phyloP scores from a whole-genome alignment of 108 stramenopile genomes.

The Skeletonema menzelii region DNA sequence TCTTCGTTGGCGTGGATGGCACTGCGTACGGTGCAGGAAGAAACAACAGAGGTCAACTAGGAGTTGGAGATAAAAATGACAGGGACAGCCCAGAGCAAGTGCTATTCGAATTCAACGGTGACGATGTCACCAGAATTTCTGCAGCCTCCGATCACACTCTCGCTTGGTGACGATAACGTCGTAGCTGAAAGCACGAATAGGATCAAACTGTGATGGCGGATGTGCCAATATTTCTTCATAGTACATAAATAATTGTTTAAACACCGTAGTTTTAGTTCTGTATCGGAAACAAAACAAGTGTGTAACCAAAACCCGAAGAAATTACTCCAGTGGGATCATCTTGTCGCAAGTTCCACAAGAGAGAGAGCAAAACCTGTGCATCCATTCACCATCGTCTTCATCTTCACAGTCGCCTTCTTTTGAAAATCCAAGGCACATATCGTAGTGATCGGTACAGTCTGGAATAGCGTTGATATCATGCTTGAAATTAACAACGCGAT shows the following conservation, averaged over 20 bases:
- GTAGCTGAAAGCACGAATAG: neutral
- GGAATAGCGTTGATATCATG: conserved; percentile 39
- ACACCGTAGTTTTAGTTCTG: too few relatives aligned
- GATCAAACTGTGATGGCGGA: neutral
- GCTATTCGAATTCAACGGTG: neutral
- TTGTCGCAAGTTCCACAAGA: conserved; percentile 7
- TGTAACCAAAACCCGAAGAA: too few relatives aligned
- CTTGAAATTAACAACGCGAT: conserved; percentile 55
- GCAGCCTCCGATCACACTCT: neutral
- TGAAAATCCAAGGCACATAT: conserved; percentile 18
- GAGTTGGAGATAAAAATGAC: conserved; percentile 16
- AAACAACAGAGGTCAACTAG: conserved; percentile 36
- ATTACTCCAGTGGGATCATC: neutral
- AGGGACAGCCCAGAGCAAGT: conserved; percentile 19
- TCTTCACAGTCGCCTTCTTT: conserved; percentile 27
- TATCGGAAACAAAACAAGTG: too few relatives aligned
- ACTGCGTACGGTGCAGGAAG: conserved; percentile 18
- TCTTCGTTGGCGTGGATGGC: conserved; percentile 19
- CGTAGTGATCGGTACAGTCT: conserved; percentile 11
- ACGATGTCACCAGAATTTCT: neutral
- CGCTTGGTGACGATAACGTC: neutral
- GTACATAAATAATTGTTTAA: too few relatives aligned
- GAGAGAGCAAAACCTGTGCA: conserved; percentile 4
- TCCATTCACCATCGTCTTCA: conserved; percentile 23
- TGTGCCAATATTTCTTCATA: too few relatives aligned